These are phyloP conservation scores for Gossypium mustelinum DNA, from an alignment of 345 rosid genomes.

Conservation along the genomic window DNA sequence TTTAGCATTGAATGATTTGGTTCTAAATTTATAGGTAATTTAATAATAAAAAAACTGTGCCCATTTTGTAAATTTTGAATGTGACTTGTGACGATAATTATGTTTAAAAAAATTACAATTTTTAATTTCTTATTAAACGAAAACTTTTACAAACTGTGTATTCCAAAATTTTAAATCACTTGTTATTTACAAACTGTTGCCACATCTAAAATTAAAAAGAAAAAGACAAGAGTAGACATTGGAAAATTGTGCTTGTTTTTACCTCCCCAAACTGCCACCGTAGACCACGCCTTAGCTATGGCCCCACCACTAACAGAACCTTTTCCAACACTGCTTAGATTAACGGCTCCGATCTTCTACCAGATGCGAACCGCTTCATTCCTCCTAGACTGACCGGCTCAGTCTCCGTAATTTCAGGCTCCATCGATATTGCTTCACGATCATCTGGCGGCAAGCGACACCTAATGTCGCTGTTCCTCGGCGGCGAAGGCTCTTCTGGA, in stretches of 20 bases:
- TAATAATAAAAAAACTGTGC: no score
- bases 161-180: neutral
- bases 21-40: no score
- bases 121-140: neutral
- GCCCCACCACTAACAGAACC: constrained; percentile 18
- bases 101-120: neutral
- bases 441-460: constrained; percentile 52
- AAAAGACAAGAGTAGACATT: neutral
- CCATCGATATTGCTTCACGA: constrained; percentile 18
- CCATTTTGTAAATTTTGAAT: neutral
- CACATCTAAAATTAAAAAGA: neutral
- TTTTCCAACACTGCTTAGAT: constrained; percentile 20
- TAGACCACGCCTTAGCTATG: neutral
- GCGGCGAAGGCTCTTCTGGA: constrained; percentile 14
- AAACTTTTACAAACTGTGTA: neutral
- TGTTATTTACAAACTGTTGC: constrained; percentile 5
- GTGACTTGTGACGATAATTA: neutral
- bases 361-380: constrained; percentile 58
- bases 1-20: no score
- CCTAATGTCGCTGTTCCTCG: constrained; percentile 43
- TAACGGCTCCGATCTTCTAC: constrained; percentile 49
- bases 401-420: constrained; percentile 26
- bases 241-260: neutral
- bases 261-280: constrained; percentile 18
- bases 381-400: constrained; percentile 51